phyloP scores from a whole-genome alignment of 169 alveolate genomes.

The Plasmodium vinckei region DNA sequence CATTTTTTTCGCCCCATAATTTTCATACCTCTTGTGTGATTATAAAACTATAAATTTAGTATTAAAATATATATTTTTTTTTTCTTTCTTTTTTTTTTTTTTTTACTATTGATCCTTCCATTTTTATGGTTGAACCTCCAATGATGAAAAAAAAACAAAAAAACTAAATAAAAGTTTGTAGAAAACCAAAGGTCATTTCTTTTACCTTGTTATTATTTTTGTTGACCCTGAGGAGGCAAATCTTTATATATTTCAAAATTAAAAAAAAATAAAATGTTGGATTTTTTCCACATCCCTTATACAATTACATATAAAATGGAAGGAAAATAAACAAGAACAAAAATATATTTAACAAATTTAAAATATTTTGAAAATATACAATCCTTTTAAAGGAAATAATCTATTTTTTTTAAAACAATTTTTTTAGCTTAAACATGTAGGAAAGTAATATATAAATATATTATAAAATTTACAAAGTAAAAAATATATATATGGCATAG shows the following conservation, averaged over 20 bases:
- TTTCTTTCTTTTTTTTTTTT: constrained; percentile 54
- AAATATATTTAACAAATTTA: too few relatives aligned
- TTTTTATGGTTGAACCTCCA: constrained; percentile 78
- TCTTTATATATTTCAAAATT: not conserved
- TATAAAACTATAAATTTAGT: not conserved
- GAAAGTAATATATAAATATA: too few relatives aligned
- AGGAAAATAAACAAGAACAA: not conserved
- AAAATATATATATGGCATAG: too few relatives aligned
- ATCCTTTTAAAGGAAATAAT: too few relatives aligned
- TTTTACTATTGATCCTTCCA: constrained; percentile 76
- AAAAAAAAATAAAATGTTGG: not conserved
- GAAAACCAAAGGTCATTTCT: constrained; percentile 49
- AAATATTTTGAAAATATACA: too few relatives aligned
- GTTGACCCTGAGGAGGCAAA: constrained; percentile 78
- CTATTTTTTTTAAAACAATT: too few relatives aligned
- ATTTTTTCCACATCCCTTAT: not conserved
- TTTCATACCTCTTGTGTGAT: not conserved
- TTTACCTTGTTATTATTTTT: constrained; percentile 74
- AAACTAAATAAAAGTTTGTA: constrained; percentile 27
- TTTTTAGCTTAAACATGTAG: too few relatives aligned
- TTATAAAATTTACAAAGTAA: too few relatives aligned
- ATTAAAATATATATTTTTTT: constrained; percentile 7
- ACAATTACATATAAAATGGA: not conserved
- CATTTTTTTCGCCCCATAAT: not conserved
- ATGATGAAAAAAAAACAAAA: constrained; percentile 62